A percentile compares a stretch with the other conserved stretches of the same genome.
Conservation (phyloP, 2,329 filamentous ascomycete species). For the Coniochaeta sp. region DNA sequence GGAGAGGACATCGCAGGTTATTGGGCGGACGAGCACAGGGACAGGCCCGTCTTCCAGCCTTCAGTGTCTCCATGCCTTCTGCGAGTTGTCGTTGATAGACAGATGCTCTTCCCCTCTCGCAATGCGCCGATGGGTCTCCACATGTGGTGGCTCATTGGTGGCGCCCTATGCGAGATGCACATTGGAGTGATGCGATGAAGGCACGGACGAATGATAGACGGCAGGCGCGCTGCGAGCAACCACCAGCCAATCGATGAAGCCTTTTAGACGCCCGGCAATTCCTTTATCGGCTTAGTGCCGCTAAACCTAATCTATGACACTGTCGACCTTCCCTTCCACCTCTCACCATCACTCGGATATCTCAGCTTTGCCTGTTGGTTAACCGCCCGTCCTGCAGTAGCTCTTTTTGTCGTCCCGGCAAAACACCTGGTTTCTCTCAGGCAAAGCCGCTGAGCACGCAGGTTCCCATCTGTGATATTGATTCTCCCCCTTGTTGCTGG, state of each 20-base stretch:
- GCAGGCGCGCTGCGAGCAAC: constrained; percentile 7
- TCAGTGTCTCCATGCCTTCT: neutral
- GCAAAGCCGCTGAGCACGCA: constrained; percentile 6
- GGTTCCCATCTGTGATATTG: constrained; percentile 3
- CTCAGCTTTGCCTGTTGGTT: constrained; percentile 22
- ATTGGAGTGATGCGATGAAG: constrained; percentile 1
- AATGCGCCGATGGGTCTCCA: neutral
- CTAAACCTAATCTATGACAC: constrained; percentile 4
- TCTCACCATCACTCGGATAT: constrained; percentile 5
- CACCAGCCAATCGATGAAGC: constrained; percentile 23
- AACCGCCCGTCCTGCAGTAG: constrained; percentile 34
- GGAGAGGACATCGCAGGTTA: neutral
- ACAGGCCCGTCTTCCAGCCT: neutral
- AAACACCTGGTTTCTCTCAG: constrained; percentile 4
- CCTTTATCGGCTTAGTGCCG: constrained; percentile 22
- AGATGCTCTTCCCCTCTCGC: neutral
- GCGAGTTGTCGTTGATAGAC: neutral
- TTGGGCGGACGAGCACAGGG: neutral
- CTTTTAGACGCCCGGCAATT: constrained; percentile 33
- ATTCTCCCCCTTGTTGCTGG: neutral
- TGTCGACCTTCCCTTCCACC: neutral
- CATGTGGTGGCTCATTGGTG: neutral
- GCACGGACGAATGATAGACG: constrained; percentile 8
- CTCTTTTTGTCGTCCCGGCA: constrained; percentile 4
- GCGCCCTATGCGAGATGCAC: neutral